These are phyloP conservation scores for Alternaria sp. DNA, from an alignment of 2,329 filamentous ascomycete species.

Conservation along the genomic window DNA sequence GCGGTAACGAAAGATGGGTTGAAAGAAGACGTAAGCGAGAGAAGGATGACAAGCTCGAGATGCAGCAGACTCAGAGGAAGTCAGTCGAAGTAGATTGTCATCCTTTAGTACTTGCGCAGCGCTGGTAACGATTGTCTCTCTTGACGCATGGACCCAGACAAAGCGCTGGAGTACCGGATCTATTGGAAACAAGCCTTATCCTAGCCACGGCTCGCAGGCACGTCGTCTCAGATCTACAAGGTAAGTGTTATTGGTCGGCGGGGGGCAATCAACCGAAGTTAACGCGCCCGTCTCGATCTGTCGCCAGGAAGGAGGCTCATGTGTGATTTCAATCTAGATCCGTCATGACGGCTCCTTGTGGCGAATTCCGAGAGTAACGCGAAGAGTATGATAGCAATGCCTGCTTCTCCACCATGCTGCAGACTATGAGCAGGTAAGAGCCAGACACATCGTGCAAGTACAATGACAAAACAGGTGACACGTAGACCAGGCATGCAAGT, in stretches of 20 bases:
- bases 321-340: slow-evolving; percentile 42
- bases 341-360: slow-evolving; percentile 37
- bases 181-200: slow-evolving; percentile 49
- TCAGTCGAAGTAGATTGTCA: slow-evolving; percentile 44
- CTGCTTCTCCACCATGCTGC: slow-evolving; percentile 18
- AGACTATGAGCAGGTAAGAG: slow-evolving; percentile 18
- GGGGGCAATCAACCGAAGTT: slow-evolving; percentile 46
- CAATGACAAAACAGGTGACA: slow-evolving; percentile 28
- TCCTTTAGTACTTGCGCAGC: slow-evolving; percentile 47
- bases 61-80: slow-evolving; percentile 22
- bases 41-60: slow-evolving; percentile 18
- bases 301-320: slow-evolving; percentile 33
- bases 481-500: slow-evolving; percentile 33
- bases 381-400: slow-evolving; percentile 22
- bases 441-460: slow-evolving; percentile 28
- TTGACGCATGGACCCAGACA: slow-evolving; percentile 39
- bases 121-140: slow-evolving; percentile 33
- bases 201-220: slow-evolving; percentile 45
- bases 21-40: slow-evolving; percentile 7
- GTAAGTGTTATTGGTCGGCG: slow-evolving; percentile 41
- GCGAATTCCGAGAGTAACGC: slow-evolving; percentile 34
- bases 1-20: slow-evolving; percentile 11
- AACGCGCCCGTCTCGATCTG: slow-evolving; percentile 37
- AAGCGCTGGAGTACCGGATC: slow-evolving; percentile 47
- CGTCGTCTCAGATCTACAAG: slow-evolving; percentile 39